Percentiles rank a stretch among this genome's conserved stretches.
phyloP scores from a whole-genome alignment of 2,329 filamentous ascomycete genomes.

The Emergomyces pasteurianus region DNA sequence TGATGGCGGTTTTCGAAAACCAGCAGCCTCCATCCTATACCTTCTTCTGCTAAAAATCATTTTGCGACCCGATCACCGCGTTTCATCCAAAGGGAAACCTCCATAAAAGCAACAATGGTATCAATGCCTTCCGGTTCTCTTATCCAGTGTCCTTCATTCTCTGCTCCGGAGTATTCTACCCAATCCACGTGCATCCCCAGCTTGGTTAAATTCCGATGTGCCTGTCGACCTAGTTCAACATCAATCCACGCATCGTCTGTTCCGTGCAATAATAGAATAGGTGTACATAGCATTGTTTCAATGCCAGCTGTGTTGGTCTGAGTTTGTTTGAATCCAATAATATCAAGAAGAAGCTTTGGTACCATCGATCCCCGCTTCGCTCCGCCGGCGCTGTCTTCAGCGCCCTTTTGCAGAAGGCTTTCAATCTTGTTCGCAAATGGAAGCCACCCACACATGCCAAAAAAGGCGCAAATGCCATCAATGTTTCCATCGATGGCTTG shows the following conservation, averaged over 20 bases:
- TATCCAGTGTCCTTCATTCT: slow-evolving; percentile 38
- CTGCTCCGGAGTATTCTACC: slow-evolving; percentile 33
- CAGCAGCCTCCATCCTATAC: too few species aligned
- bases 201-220: slow-evolving; percentile 16
- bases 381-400: not conserved
- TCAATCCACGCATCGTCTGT: slow-evolving; percentile 38
- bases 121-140: slow-evolving; percentile 38
- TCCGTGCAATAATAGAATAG: slow-evolving; percentile 37
- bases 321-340: slow-evolving; percentile 3
- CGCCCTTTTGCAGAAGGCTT: not conserved
- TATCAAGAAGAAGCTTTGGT: slow-evolving; percentile 6
- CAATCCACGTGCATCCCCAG: slow-evolving; percentile 22
- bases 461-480: slow-evolving; percentile 28
- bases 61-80: not conserved
- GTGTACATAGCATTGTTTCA: slow-evolving; percentile 18
- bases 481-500: slow-evolving; percentile 17
- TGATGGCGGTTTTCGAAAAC: too few species aligned
- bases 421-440: slow-evolving; percentile 31
- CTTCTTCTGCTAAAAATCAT: not conserved
- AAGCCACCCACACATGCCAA: slow-evolving; percentile 42
- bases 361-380: not conserved
- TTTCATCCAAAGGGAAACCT: slow-evolving; percentile 1
- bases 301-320: not conserved
- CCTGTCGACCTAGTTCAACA: slow-evolving; percentile 30
- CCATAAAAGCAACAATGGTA: slow-evolving; percentile 28